Evolutionary conservation across 2,329 filamentous ascomycete species (phyloP), one percentile per base, ranked within the genome.

Genomic region (Ophiocordyceps camponoti-leonardi): DNA sequence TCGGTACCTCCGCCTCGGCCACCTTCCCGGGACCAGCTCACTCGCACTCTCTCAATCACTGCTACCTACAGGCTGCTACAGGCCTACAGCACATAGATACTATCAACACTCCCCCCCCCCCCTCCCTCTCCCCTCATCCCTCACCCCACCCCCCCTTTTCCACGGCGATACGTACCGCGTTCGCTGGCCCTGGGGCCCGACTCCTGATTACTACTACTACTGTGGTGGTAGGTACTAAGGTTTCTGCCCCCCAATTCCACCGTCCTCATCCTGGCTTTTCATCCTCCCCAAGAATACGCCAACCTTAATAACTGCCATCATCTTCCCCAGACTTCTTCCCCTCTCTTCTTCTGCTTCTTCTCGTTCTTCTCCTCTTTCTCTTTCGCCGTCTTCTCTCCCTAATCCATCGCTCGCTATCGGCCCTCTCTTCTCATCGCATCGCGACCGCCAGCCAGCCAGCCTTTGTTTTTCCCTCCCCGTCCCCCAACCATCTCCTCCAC

Each of bases 201-300:
- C 35, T 39, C 35, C 35, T 41, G 44, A 46, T 45, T 41, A 39
- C 46, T 14, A 33, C 42, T 31, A 26, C 43, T 47, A 16, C 26
- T 26, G 33, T 42, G 44, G 47, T 42, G 44, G 44, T 41, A 47
- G 45, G 41, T 49, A 44, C 48, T 49, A 43, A 48, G 48, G 46
- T 49, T n/a, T 45, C 46, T 44, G 43, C 31, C 42, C 48, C 48
- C 46, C 42, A 45, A 48, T 50, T 47, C 46, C 46, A 49, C 50
- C 45, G 44, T 42, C 47, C 35, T 41, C 18, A 42, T 44, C 45
- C 43, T 43, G 40, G 18, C 39, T n/a, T 23, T 41, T 40, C 46
- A 42, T 42, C 46, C 42, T 33, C 43, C 43, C 45, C 39, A 43
- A 48, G 45, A 43, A 33, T 44, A 44, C 44, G 37, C 30, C 43